A percentile compares a stretch with the other conserved stretches of the same genome.
Evolutionary conservation across 2,329 filamentous ascomycete species (phyloP).

Genomic region (Fusarium nelsonii): DNA sequence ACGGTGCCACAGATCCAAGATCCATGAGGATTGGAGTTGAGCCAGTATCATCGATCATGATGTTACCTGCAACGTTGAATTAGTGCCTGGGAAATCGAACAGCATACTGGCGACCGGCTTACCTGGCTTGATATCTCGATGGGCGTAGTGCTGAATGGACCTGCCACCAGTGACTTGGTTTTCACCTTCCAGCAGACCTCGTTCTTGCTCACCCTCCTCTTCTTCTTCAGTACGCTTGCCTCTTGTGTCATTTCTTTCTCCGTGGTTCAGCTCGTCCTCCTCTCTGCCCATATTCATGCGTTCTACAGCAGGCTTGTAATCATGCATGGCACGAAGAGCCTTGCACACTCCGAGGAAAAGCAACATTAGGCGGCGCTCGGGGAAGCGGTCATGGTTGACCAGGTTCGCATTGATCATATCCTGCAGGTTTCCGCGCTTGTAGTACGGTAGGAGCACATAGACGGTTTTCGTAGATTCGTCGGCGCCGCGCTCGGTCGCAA

Average conservation of each 20-base stretch:
- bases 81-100: neutral
- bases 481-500: conserved; percentile 77
- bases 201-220: conserved; percentile 79
- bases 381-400: conserved; percentile 92
- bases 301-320: conserved; percentile 72
- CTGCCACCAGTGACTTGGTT: conserved; percentile 70
- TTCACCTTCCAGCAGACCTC: conserved; percentile 86
- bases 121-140: conserved; percentile 98
- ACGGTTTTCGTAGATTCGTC: conserved; percentile 85
- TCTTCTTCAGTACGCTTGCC: conserved; percentile 69
- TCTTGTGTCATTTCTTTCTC: conserved; percentile 51
- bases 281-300: conserved; percentile 65
- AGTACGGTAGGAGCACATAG: conserved; percentile 96
- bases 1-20: conserved; percentile 88
- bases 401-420: conserved; percentile 99
- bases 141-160: conserved; percentile 83
- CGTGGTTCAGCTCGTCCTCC: conserved; percentile 55
- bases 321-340: conserved; percentile 90
- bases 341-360: conserved; percentile 93
- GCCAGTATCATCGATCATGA: conserved; percentile 97
- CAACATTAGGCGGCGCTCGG: conserved; percentile 87
- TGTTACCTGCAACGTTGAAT: conserved; percentile 73
- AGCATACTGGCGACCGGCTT: conserved; percentile 47
- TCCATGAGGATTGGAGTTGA: conserved; percentile 95
- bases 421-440: conserved; percentile 93